Evolutionary conservation across 2,329 filamentous ascomycete genomes (phyloP).

Genomic region (Colletotrichum lini): DNA sequence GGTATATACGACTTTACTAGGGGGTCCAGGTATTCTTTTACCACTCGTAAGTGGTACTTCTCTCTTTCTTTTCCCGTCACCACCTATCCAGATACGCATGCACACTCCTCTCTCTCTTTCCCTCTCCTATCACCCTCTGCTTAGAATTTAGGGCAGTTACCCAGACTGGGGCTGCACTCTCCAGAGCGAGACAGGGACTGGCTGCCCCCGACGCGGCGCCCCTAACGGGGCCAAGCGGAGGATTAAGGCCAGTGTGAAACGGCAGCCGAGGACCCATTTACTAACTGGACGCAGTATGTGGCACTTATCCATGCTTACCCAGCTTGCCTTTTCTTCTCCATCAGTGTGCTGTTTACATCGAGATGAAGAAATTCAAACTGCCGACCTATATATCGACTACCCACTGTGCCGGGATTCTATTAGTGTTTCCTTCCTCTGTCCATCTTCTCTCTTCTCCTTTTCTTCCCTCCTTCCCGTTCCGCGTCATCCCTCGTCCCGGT

Average conservation of each 20-base stretch:
- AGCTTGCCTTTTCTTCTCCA: background rate
- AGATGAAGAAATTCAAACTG: background rate
- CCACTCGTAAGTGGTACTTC: background rate
- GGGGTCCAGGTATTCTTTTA: slow-evolving; percentile 7
- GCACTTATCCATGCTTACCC: slow-evolving; percentile 21
- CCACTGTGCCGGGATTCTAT: background rate
- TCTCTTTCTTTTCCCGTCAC: background rate
- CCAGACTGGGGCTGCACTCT: slow-evolving; percentile 8
- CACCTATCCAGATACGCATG: no score
- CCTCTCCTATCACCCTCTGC: background rate
- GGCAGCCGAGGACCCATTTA: slow-evolving; percentile 24
- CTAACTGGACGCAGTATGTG: background rate
- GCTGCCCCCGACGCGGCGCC: slow-evolving; percentile 36
- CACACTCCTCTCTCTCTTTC: background rate
- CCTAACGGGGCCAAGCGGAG: slow-evolving; percentile 39
- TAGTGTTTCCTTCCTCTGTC: background rate
- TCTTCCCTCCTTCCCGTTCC: slow-evolving; percentile 15
- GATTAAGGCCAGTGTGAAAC: slow-evolving; percentile 40
- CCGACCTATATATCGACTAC: background rate
- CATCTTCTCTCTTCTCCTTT: background rate
- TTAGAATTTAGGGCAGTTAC: slow-evolving; percentile 11
- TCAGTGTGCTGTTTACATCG: background rate
- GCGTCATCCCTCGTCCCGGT: slow-evolving; percentile 9
- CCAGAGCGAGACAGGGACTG: slow-evolving; percentile 29
- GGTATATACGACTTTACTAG: slow-evolving; percentile 24